Percentiles rank a stretch among this genome's conserved stretches.
phyloP scores from a whole-genome alignment of 306 rosid species.

The Begonia peltatifolia region DNA sequence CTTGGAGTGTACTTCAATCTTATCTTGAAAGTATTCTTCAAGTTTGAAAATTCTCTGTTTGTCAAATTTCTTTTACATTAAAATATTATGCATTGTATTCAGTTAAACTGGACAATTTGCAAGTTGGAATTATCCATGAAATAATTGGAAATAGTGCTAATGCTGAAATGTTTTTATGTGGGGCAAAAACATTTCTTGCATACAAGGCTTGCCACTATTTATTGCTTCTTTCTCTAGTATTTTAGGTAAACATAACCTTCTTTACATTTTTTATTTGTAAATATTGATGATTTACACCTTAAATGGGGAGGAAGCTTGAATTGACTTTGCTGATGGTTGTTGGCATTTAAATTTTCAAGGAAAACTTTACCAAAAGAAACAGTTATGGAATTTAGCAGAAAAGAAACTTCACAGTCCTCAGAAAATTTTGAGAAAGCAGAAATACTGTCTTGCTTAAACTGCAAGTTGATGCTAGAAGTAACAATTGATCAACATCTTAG shows the following conservation, averaged over 20 bases:
- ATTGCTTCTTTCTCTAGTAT: conserved; percentile 44
- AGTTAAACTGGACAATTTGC: conserved; percentile 16
- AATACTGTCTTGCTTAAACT: conserved; percentile 55
- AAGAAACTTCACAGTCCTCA: conserved; percentile 52
- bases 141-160: conserved; percentile 61
- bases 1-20: conserved; percentile 69
- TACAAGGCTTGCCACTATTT: conserved; percentile 56
- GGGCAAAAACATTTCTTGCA: conserved; percentile 65
- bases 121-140: conserved; percentile 67
- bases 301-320: conserved; percentile 1
- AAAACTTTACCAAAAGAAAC: conserved; percentile 47
- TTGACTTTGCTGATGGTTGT: background rate
- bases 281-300: conserved; percentile 11
- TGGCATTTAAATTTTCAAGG: conserved; percentile 33
- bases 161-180: conserved; percentile 54
- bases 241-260: conserved; percentile 42
- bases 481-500: conserved; percentile 49
- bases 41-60: conserved; percentile 31
- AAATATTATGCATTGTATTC: conserved; percentile 1
- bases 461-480: conserved; percentile 61
- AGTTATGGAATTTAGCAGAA: conserved; percentile 53
- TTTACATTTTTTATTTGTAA: conserved; percentile 5
- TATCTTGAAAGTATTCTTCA: conserved; percentile 94
- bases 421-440: conserved; percentile 27
- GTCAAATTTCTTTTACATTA: conserved; percentile 3